phyloP scores from a whole-genome alignment of 495 filamentous ascomycete species.

The Aspergillus steynii region DNA sequence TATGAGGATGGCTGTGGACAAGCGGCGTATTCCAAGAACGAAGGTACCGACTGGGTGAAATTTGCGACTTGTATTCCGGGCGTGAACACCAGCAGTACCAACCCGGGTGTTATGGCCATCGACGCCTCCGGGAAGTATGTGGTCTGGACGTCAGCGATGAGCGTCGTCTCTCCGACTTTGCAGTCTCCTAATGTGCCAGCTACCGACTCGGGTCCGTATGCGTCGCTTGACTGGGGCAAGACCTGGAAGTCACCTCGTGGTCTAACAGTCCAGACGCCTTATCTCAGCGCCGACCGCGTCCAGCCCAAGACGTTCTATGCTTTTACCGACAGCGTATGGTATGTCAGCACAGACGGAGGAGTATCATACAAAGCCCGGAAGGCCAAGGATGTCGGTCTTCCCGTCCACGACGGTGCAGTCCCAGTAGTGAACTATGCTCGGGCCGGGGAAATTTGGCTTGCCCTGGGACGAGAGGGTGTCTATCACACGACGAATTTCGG shows the following conservation, averaged over 20 bases:
- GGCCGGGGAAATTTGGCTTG: conserved; percentile 21
- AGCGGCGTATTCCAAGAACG: conserved; percentile 52
- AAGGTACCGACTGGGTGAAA: conserved; percentile 13
- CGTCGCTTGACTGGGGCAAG: conserved; percentile 14
- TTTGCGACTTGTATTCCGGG: conserved; percentile 18
- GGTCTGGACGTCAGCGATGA: conserved; percentile 38
- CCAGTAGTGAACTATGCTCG: conserved; percentile 17
- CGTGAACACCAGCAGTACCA: conserved; percentile 10
- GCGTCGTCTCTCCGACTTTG: conserved; percentile 47
- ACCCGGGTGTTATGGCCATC: conserved; percentile 18
- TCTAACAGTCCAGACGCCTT: conserved; percentile 14
- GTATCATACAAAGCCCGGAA: conserved; percentile 12
- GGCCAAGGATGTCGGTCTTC: conserved; percentile 15
- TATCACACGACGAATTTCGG: conserved; percentile 19
- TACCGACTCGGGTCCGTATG: conserved; percentile 22
- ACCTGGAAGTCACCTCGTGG: conserved; percentile 19
- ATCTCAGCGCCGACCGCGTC: conserved; percentile 19
- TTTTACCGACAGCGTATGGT: conserved; percentile 14
- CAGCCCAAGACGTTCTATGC: conserved; percentile 19
- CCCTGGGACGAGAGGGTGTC: conserved; percentile 13
- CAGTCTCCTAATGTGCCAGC: conserved; percentile 20
- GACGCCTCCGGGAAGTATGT: conserved; percentile 20
- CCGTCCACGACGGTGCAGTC: conserved; percentile 12
- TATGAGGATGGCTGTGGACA: conserved; percentile 48
- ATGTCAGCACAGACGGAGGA: conserved; percentile 18